These are phyloP conservation scores for Sporothrix brunneoviolacea DNA, from an alignment of 2,329 filamentous ascomycete species.

Conservation along the genomic window DNA sequence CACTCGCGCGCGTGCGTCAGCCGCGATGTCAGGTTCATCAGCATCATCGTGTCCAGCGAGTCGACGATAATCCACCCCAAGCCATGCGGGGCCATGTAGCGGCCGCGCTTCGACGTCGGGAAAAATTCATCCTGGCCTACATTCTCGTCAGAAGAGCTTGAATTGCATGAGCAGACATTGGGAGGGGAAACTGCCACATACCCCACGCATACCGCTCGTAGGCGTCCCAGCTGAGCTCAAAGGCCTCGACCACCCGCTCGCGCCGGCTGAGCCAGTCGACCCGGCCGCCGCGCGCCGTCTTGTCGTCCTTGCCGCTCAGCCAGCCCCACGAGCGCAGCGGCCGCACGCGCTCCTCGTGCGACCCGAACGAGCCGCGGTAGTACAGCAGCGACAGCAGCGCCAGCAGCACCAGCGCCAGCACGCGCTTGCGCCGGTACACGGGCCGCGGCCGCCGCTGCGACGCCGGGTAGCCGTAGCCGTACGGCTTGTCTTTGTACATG, in stretches of 20 bases:
- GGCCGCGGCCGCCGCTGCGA: conserved; percentile 53
- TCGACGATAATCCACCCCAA: conserved; percentile 99
- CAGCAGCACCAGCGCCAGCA: conserved; percentile 45
- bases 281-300: conserved; percentile 29
- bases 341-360: conserved; percentile 28
- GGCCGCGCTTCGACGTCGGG: conserved; percentile 70
- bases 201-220: conserved; percentile 95
- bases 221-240: conserved; percentile 84
- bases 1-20: conserved; percentile 81
- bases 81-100: conserved; percentile 79
- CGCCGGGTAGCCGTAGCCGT: conserved; percentile 61
- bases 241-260: conserved; percentile 79
- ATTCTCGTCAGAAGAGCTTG: too few species aligned
- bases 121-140: conserved; percentile 84
- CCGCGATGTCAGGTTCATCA: conserved; percentile 92
- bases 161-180: too few species aligned
- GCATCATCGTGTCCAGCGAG: conserved; percentile 89
- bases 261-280: conserved; percentile 73
- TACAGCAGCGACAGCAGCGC: conserved; percentile 58
- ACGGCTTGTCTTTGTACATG: conserved; percentile 99
- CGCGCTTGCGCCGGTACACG: conserved; percentile 58
- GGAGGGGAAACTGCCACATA: conserved; percentile 45
- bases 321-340: conserved; percentile 47
- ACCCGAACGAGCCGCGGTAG: conserved; percentile 57
- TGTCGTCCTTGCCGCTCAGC: conserved; percentile 44